These are phyloP conservation scores for Geum urbanum DNA, from an alignment of 306 rosid genomes.

Conservation along the genomic window DNA sequence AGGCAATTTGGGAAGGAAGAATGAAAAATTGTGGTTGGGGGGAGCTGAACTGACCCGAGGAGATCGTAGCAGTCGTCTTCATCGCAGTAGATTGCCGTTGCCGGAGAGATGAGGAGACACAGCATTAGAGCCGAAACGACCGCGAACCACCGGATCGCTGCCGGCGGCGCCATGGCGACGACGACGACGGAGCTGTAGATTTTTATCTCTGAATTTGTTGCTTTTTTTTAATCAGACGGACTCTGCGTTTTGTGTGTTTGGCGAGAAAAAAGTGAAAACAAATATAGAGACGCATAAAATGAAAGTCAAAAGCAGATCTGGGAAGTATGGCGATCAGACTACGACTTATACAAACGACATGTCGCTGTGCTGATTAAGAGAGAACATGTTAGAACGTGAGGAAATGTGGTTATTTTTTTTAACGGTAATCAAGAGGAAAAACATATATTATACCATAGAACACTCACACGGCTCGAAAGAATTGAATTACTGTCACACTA, in stretches of 20 bases:
- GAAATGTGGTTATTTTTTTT: no score
- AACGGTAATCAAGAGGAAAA: no score
- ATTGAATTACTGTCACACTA: no score
- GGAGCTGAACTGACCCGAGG: slow-evolving; percentile 54
- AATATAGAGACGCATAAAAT: no score
- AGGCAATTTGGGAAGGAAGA: slow-evolving; percentile 14
- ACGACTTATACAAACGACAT: background rate
- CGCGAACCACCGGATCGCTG: slow-evolving; percentile 59
- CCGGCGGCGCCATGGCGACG: slow-evolving; percentile 53
- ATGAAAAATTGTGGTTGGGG: background rate
- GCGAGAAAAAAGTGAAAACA: background rate
- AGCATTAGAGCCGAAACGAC: slow-evolving; percentile 26
- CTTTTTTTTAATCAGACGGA: background rate
- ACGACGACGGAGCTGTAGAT: slow-evolving; percentile 7
- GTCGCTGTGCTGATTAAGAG: background rate
- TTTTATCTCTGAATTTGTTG: background rate
- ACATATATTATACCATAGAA: no score
- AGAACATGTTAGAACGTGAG: no score
- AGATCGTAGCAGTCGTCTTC: slow-evolving; percentile 99
- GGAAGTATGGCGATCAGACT: background rate
- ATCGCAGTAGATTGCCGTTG: slow-evolving; percentile 88
- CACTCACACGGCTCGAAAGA: no score
- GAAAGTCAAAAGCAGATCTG: slow-evolving; percentile 7
- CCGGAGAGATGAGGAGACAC: slow-evolving; percentile 44
- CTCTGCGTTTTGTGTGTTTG: background rate